Evolutionary conservation across 345 rosid genomes (phyloP), one percentile per base, ranked within the genome.

Genomic region (Nephelium lappaceum): DNA sequence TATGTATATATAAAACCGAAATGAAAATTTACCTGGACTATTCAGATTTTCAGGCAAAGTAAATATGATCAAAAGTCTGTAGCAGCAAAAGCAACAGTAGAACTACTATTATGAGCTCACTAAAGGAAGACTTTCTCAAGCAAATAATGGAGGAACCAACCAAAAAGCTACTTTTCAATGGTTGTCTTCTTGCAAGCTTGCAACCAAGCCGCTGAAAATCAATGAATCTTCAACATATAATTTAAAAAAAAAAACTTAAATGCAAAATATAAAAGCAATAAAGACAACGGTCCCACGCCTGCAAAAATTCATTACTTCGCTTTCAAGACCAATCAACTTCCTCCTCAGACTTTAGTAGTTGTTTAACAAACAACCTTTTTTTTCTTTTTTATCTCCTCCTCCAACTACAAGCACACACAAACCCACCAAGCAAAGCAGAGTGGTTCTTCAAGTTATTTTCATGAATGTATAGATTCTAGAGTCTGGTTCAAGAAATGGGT

Each of bases 321-420:
- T 86, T 89, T 91, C 89, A 87, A 86, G 90, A 86, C 88, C 87
- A 88, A 84, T 83, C 90, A 81, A 78, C 81, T 80, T 57, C 82
- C 71, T 62, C 53, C 69, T 67, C 71, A 55, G 73, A 77, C 31
- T 76, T 70, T 57, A 76, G 85, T 63, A 76, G 85, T 80, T 85
- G 78, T 53, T 77, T 76, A 60, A 79, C 77, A 61, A 53, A 60
- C 64, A 60, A 21, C 64, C n/a, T 60, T 60, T 19, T 60, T 60
- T 53, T 45, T 0, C 8, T 45, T 31, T 45, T 45, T 10, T 8
- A 45, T 10, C 49, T 45, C 49, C 49, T 25, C 39, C 60, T 57
- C 68, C 77, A 62, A 49, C 78, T 67, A 18, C 69, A 81, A 77
- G 81, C 91, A 77, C 63, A 25, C 71, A 74, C 64, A 31, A 31